Evolutionary conservation across 2,329 filamentous ascomycete genomes (phyloP).

Genomic region (Aspergillus pseudotamarii): DNA sequence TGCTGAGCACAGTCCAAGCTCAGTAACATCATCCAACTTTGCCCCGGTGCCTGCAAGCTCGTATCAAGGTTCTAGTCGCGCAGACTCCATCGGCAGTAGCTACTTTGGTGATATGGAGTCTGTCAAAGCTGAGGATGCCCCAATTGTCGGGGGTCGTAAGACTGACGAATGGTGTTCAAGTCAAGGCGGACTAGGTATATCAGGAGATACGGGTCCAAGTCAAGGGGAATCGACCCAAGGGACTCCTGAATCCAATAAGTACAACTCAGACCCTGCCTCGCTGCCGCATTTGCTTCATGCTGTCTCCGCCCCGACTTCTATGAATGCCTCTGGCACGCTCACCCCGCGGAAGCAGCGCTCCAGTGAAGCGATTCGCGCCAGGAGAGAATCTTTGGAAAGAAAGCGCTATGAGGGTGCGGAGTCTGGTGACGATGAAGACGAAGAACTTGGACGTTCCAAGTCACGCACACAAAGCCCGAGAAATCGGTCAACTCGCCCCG

Average conservation of each 20-base stretch:
- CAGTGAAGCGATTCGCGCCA: constrained; percentile 72
- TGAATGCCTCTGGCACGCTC: constrained; percentile 54
- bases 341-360: constrained; percentile 66
- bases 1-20: constrained; percentile 79
- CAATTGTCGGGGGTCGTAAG: constrained; percentile 74
- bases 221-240: constrained; percentile 19
- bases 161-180: constrained; percentile 71
- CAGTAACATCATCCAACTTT: constrained; percentile 75
- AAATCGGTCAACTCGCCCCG: constrained; percentile 62
- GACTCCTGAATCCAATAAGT: constrained; percentile 24
- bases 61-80: constrained; percentile 76
- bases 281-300: constrained; percentile 61
- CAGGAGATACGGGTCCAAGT: constrained; percentile 53
- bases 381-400: constrained; percentile 74
- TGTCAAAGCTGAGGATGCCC: constrained; percentile 74
- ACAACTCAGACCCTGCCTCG: constrained; percentile 32
- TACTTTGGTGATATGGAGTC: constrained; percentile 86
- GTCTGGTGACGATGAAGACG: constrained; percentile 92
- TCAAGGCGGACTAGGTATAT: constrained; percentile 77
- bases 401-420: constrained; percentile 74
- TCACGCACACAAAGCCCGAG: constrained; percentile 55
- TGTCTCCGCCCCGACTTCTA: constrained; percentile 66
- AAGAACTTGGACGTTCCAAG: constrained; percentile 71
- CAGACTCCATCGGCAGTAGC: constrained; percentile 81
- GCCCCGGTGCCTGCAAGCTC: constrained; percentile 71